Base-by-base conservation (phyloP, 2,329 filamentous ascomycete genomes). In the Talaromyces marneffei region DNA sequence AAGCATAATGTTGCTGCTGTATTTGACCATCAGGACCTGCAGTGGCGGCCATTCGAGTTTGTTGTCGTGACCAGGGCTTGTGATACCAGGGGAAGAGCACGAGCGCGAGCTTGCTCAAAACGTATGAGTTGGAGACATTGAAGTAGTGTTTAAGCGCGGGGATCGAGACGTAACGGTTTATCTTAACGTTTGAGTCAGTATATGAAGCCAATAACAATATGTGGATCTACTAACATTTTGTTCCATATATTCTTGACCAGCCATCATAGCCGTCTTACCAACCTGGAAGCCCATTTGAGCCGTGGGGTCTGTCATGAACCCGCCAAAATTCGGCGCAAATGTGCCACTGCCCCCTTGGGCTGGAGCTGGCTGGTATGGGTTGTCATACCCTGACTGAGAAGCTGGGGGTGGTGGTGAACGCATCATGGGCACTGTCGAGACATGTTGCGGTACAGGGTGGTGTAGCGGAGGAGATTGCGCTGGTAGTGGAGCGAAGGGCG, bases 81-180 rank as follows among this genome's bases (percentile, higher is more conserved):
- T 99, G 95, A 68, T 93, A 85, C 93, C 94, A 99, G 59, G 94
- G 94, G 77, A 97, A 96, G 64, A 99, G 87, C 62, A 99, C 93
- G 62, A 99, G 85, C 72, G 89, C 86, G 62, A 99, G 83, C 78
- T 99, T 99, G 78, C 88, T 91, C 72, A 95, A 82, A 72, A 99
- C 94, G 77, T 99, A 99, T 63, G 86, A 90, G 82, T 99, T 99
- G 67, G 92, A 95, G 66, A 99, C 94, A 78, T 97, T 97, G 81
- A 99, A 99, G 83, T 97, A 99, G 79, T 97, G 94, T 78, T 99
- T 99, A 48, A 99, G 83, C 18, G 91, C 91, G 14, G 89, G 88
- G 68, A 97, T 89, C 71, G 92, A 96, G 77, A 99, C 87, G 78
- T 93, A 97, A 75, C 87, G 85, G 69, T 87, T 88, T 69, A 90